Base-by-base conservation (phyloP, 2,329 filamentous ascomycete genomes). In the Purpureocillium lavendulum region DNA sequence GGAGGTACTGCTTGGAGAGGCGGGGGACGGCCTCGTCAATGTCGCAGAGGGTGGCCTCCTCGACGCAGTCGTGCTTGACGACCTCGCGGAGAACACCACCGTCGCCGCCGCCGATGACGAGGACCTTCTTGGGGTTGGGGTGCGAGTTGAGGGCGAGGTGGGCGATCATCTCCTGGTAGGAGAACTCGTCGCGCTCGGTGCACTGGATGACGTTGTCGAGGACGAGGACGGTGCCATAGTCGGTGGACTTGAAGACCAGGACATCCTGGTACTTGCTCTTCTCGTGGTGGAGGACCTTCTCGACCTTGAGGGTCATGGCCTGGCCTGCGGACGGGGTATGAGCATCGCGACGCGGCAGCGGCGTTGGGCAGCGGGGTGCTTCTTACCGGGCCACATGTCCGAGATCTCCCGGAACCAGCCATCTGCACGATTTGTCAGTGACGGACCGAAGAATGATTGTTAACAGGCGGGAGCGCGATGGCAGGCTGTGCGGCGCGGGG, bases 131-230 rank as follows among this genome's bases (percentile, higher is more conserved):
- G 60, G 92, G 92, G 75, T 94, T 82, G 53, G 92, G 92, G 79
- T 98, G 92, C 39, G 90, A 87, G 79, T 94, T 92, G 84, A 98
- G 87, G 69, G 88, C 92, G 52, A 98, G 77, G 70, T 98, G 88
- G 54, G 90, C 89, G 69, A 98, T 98, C 92, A 98, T 98, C 79
- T 98, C 92, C 76, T 98, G 92, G 80, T 95, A 95, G 56, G 89
- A 87, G 76, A 97, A 98, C 74, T 98, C 92, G 62, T 98, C 88
- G 51, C 90, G 83, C 80, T 98, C 92, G 53, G 92, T 97, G 78
- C 82, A 88, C 71, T 98, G 92, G 66, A 98, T 95, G 63, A 96
- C 92, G 64, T 97, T 97, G 77, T 98, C 92, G 53, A 98, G 80
- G 48, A 98, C 90, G 43, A 98, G 77, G 45, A 97, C 90, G 60